Percentiles rank a stretch among this genome's conserved stretches.
These are phyloP conservation scores for Paramecium sonneborni DNA, from an alignment of 73 alveolate genomes.

Conservation along the genomic window DNA sequence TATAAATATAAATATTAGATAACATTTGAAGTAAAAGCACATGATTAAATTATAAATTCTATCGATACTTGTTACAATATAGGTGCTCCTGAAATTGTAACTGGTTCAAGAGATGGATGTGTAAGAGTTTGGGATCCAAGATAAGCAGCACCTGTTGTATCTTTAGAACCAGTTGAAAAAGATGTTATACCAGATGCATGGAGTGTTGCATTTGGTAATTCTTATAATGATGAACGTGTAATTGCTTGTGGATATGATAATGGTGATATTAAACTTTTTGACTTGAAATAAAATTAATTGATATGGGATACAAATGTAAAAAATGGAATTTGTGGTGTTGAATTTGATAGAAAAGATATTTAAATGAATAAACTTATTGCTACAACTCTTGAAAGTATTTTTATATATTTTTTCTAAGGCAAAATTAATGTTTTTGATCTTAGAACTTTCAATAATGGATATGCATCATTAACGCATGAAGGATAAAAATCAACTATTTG, in stretches of 20 bases:
- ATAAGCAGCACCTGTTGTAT: constrained; percentile 96
- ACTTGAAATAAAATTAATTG: constrained; percentile 92
- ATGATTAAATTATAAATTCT: constrained; percentile 93
- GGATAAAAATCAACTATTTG: constrained; percentile 98
- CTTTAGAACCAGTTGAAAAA: constrained; percentile 96
- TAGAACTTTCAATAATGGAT: constrained; percentile 97
- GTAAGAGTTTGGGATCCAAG: constrained; percentile 99
- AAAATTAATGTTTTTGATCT: constrained; percentile 96
- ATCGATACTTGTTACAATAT: constrained; percentile 93
- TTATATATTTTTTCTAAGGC: constrained; percentile 48
- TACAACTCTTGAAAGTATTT: constrained; percentile 79
- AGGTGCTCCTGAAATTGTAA: constrained; percentile 99
- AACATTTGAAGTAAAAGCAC: constrained; percentile 93
- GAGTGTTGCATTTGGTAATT: constrained; percentile 93
- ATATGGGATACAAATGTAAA: constrained; percentile 97
- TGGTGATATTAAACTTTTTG: constrained; percentile 99
- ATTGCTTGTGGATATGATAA: constrained; percentile 98
- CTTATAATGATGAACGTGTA: constrained; percentile 93
- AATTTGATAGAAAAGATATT: constrained; percentile 96
- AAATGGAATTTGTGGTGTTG: constrained; percentile 98
- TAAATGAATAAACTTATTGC: constrained; percentile 98
- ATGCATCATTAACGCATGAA: constrained; percentile 92
- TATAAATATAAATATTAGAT: background rate
- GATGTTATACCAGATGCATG: constrained; percentile 99
- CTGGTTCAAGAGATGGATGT: constrained; percentile 99